Evolutionary conservation across 2,329 filamentous ascomycete species (phyloP), one percentile per base, ranked within the genome.

Genomic region (Volutella citrinella): DNA sequence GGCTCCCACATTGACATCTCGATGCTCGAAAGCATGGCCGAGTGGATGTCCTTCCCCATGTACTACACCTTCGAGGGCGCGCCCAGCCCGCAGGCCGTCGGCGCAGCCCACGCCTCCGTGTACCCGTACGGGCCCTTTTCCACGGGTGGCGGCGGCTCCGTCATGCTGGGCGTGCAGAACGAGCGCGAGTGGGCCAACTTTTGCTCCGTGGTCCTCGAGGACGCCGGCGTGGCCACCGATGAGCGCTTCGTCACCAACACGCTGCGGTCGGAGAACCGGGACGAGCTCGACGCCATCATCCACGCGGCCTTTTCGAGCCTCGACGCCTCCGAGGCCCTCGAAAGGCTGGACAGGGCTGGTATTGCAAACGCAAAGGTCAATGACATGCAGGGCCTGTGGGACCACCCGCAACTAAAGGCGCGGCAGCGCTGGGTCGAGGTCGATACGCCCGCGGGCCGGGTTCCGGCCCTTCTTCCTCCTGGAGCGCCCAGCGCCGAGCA

Each of bases 151-250:
- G 65, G 64, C 0, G 63, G 63, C 0, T 64, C 66, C 0, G 72
- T 78, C 11, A 77, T 77, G 70, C 53, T 78, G 5, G 74, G 73
- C 0, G 64, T 78, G 15, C 75, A 79, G 45, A 78, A 78, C 38
- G 74, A 77, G 54, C 59, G 73, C 4, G 75, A 78, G 45, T 77
- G 72, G 72, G 55, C 45, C 2, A 70, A 57, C 6, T 65, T 78
- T 10, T 75, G 71, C 36, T 49, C 52, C 1, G 49, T 62, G 3
- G 71, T 78, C 2, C 54, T 78, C 5, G 59, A 55, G 0, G 56
- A 68, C 27, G 55, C 60, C 1, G 58, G 55, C 1, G 41, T 77
- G 2, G 61, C 64, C 1, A 57, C 56, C 2, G 70, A 78, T 34
- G 40, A 57, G 22, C 61, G 71, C 1, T 78, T 78, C 43, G 45